Percentiles rank a stretch among this genome's conserved stretches.
phyloP scores from a whole-genome alignment of 345 rosid genomes.

The Hibiscus trionum region DNA sequence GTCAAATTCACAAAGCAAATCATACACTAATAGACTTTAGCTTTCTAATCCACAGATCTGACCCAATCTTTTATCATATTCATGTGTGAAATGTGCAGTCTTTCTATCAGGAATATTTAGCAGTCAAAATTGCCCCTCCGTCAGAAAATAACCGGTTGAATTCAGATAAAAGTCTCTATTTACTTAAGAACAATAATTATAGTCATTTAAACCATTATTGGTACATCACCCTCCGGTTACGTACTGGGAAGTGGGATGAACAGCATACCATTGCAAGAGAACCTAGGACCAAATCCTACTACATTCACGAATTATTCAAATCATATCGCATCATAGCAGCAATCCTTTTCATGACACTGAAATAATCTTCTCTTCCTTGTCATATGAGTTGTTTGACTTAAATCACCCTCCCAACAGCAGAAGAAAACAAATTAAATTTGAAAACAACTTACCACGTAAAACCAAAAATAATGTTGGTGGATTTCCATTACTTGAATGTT shows the following conservation, averaged over 20 bases:
- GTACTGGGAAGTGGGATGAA: neutral
- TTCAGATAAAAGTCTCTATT: neutral
- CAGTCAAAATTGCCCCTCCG: neutral
- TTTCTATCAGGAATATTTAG: neutral
- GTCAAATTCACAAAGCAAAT: neutral
- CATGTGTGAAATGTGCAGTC: neutral
- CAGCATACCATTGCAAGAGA: neutral
- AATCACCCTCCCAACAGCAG: conserved; percentile 3
- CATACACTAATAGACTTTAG: neutral
- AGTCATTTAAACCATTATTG: neutral
- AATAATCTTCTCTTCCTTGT: neutral
- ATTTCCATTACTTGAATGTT: conserved; percentile 78
- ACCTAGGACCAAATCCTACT: neutral
- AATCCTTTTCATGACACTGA: neutral
- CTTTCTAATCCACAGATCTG: neutral
- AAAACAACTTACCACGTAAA: conserved; percentile 48
- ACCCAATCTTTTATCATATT: neutral
- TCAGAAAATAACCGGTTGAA: neutral
- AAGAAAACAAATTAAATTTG: neutral
- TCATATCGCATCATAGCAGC: neutral
- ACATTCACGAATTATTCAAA: neutral
- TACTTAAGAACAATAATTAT: neutral
- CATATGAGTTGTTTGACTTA: neutral
- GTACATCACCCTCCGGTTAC: neutral
- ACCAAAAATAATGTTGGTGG: conserved; percentile 88